These are phyloP conservation scores for Ilex paraguariensis DNA, from an alignment of 305 asterid genomes.

Conservation along the genomic window DNA sequence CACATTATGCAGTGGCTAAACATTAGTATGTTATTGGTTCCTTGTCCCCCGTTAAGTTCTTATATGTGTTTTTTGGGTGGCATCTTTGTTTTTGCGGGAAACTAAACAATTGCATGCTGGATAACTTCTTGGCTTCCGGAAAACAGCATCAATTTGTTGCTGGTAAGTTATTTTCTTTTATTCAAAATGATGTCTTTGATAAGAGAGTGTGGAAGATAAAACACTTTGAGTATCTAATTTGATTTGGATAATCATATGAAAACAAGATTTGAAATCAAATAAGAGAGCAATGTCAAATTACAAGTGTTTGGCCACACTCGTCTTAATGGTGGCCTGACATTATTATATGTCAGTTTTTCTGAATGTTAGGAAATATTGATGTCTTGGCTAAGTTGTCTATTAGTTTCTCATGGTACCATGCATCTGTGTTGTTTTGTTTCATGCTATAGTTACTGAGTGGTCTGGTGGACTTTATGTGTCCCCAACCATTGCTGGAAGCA, in stretches of 20 bases:
- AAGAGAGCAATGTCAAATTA: too few relatives aligned
- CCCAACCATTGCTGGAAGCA: conserved; percentile 97
- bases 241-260: too few relatives aligned
- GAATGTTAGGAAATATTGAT: too few relatives aligned
- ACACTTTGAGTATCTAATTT: too few relatives aligned
- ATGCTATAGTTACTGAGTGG: conserved; percentile 86
- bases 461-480: conserved; percentile 96
- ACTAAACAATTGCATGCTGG: conserved; percentile 27
- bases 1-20: too few relatives aligned
- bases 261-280: too few relatives aligned
- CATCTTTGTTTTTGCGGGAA: conserved; percentile 21
- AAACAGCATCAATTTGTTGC: conserved; percentile 96
- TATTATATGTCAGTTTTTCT: too few relatives aligned
- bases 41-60: conserved; percentile 10
- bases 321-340: too few relatives aligned
- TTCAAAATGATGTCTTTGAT: neutral
- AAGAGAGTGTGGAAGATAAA: too few relatives aligned
- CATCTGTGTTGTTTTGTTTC: conserved; percentile 7
- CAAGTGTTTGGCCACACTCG: too few relatives aligned
- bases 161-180: conserved; percentile 46
- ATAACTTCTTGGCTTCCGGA: conserved; percentile 29
- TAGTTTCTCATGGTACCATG: neutral
- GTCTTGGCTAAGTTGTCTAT: neutral
- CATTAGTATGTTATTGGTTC: neutral
- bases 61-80: conserved; percentile 16